These are phyloP conservation scores for Trichoderma aggressivum DNA, from an alignment of 2,329 filamentous ascomycete species.

Conservation along the genomic window DNA sequence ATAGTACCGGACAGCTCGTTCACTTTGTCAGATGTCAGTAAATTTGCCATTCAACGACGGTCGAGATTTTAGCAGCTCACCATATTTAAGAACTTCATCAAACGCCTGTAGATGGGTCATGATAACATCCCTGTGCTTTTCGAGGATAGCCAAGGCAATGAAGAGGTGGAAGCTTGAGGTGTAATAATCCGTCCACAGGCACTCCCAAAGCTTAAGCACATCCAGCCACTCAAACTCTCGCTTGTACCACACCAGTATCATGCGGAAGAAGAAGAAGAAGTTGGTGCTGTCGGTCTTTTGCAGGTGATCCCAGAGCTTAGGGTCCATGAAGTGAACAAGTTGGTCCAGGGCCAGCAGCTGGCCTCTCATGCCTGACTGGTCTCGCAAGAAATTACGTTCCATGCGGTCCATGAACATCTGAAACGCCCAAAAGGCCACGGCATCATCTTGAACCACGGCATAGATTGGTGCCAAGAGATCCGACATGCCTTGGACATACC, in stretches of 20 bases:
- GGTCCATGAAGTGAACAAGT: slow-evolving; percentile 94
- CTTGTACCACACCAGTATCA: slow-evolving; percentile 99
- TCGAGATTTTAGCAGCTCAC: slow-evolving; percentile 47
- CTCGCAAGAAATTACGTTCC: slow-evolving; percentile 93
- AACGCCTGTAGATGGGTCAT: slow-evolving; percentile 93
- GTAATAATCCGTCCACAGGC: slow-evolving; percentile 88
- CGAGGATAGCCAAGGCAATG: slow-evolving; percentile 86
- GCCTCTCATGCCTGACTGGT: slow-evolving; percentile 92
- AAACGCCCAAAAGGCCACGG: slow-evolving; percentile 95
- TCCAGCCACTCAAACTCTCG: slow-evolving; percentile 91
- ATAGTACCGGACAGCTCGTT: slow-evolving; percentile 94
- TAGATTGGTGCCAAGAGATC: slow-evolving; percentile 95
- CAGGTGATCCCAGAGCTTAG: slow-evolving; percentile 86
- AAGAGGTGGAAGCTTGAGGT: slow-evolving; percentile 93
- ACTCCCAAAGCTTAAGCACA: slow-evolving; percentile 85
- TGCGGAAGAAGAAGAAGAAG: slow-evolving; percentile 99
- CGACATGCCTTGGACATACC: slow-evolving; percentile 98
- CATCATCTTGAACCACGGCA: slow-evolving; percentile 95
- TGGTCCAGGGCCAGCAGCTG: slow-evolving; percentile 91
- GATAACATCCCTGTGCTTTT: slow-evolving; percentile 94
- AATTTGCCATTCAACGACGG: neutral
- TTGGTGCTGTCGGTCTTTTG: slow-evolving; percentile 92
- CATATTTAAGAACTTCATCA: slow-evolving; percentile 95
- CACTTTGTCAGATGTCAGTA: slow-evolving; percentile 49
- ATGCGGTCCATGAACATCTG: slow-evolving; percentile 95